These are phyloP conservation scores for Aspergillaceae sp. DNA, from an alignment of 2,329 filamentous ascomycete species.

Conservation along the genomic window DNA sequence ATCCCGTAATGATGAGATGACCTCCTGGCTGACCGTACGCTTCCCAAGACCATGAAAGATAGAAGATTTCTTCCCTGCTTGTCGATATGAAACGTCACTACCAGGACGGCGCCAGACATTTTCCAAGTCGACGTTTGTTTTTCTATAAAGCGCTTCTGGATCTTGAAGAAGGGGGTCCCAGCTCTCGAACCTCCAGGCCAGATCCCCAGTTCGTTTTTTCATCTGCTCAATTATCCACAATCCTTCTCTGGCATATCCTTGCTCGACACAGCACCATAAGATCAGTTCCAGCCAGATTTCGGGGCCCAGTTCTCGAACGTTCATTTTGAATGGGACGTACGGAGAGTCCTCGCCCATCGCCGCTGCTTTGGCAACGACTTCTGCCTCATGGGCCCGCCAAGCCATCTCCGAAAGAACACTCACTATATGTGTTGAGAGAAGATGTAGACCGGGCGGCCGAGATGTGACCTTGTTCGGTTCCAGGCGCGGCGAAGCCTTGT, in stretches of 20 bases:
- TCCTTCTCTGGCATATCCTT: slow-evolving; percentile 35
- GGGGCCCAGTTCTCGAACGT: slow-evolving; percentile 36
- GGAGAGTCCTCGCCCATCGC: slow-evolving; percentile 31
- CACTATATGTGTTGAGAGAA: slow-evolving; percentile 39
- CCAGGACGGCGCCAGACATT: slow-evolving; percentile 29
- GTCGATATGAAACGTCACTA: slow-evolving; percentile 4
- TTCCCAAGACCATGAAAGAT: slow-evolving; percentile 34
- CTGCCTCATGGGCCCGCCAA: slow-evolving; percentile 35
- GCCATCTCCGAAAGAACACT: slow-evolving; percentile 39
- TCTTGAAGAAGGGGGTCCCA: slow-evolving; percentile 28
- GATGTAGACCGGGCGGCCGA: slow-evolving; percentile 36
- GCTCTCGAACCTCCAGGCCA: slow-evolving; percentile 34
- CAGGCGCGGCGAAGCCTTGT: slow-evolving; percentile 26
- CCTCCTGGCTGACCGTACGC: slow-evolving; percentile 50
- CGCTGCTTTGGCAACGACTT: slow-evolving; percentile 27
- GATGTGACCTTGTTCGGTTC: slow-evolving; percentile 22
- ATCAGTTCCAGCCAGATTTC: slow-evolving; percentile 44
- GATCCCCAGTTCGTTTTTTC: slow-evolving; percentile 14
- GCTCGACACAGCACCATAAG: slow-evolving; percentile 44
- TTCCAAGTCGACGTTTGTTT: slow-evolving; percentile 28
- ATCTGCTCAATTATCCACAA: slow-evolving; percentile 31
- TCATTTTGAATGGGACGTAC: slow-evolving; percentile 32
- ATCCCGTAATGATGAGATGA: slow-evolving; percentile 48
- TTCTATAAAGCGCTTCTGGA: slow-evolving; percentile 16
- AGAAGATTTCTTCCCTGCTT: slow-evolving; percentile 10